Percentiles rank a stretch among this genome's conserved stretches.
Evolutionary conservation across 768 basidiomycete species (phyloP).

Genomic region (Lentinula aciculospora): DNA sequence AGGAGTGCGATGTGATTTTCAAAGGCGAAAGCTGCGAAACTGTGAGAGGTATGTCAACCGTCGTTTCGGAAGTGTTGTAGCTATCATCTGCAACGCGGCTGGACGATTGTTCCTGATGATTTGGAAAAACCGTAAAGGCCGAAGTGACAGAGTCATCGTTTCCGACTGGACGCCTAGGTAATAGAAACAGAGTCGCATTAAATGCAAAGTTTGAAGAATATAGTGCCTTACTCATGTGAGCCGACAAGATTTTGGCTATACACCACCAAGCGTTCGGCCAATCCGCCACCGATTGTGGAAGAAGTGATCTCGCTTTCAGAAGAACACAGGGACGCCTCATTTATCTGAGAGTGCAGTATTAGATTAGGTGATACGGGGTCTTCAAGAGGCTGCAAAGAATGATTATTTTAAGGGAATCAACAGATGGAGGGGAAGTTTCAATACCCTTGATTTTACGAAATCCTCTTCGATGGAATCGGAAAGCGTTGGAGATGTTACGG

Average conservation of each 20-base stretch:
- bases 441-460: neutral
- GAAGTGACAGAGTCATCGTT: neutral
- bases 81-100: conserved; percentile 11
- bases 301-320: conserved; percentile 12
- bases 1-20: conserved; percentile 10
- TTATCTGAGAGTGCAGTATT: too few relatives aligned
- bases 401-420: neutral
- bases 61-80: neutral
- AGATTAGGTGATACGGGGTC: neutral
- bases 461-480: neutral
- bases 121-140: neutral
- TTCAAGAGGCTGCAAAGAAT: neutral
- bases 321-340: neutral
- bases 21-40: conserved; percentile 48
- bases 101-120: conserved; percentile 19
- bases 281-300: conserved; percentile 22
- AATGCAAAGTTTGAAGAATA: conserved; percentile 4
- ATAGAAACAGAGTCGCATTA: neutral
- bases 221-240: conserved; percentile 38
- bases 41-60: conserved; percentile 24
- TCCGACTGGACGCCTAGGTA: neutral
- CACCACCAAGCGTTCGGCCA: conserved; percentile 43
- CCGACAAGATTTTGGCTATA: conserved; percentile 41
- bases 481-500: neutral
- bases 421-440: neutral